Evolutionary conservation across 1,284 basidiomycete genomes (phyloP).

Genomic region (Apiotrichum sp.): DNA sequence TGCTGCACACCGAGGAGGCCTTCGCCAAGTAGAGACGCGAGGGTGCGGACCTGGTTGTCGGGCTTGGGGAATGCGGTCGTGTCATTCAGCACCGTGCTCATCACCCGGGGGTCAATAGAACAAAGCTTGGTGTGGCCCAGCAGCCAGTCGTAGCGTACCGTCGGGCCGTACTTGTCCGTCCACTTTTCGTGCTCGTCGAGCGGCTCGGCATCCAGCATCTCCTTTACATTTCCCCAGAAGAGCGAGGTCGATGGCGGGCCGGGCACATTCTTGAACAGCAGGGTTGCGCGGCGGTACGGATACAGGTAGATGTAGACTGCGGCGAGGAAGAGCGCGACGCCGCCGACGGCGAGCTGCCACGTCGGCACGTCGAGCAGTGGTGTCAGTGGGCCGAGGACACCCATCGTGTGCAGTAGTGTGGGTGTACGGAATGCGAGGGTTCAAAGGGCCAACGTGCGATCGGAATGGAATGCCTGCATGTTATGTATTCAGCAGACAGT

Average conservation of each 20-base stretch:
- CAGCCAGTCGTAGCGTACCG: constrained; percentile 20
- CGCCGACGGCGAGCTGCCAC: background rate
- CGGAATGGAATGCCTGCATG: no score
- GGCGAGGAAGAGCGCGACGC: background rate
- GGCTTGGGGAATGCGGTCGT: constrained; percentile 64
- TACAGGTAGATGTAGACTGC: constrained; percentile 9
- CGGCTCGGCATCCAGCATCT: constrained; percentile 16
- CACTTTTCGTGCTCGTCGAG: constrained; percentile 19
- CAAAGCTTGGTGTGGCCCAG: constrained; percentile 48
- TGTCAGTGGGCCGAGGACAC: no score
- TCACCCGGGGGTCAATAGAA: constrained; percentile 58
- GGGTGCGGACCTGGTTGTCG: constrained; percentile 54
- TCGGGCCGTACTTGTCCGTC: constrained; percentile 21
- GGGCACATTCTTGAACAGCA: constrained; percentile 9
- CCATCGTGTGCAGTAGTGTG: no score
- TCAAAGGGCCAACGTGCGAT: no score
- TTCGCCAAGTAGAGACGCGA: constrained; percentile 47
- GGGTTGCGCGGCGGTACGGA: background rate
- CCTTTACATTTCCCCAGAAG: constrained; percentile 21
- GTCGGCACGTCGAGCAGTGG: background rate
- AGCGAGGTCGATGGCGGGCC: constrained; percentile 15
- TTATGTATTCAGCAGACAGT: no score
- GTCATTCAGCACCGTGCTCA: constrained; percentile 58
- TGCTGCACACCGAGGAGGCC: constrained; percentile 46
- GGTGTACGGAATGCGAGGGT: no score